Conservation (phyloP, 768 basidiomycete genomes). For the Trametes cingulata region DNA sequence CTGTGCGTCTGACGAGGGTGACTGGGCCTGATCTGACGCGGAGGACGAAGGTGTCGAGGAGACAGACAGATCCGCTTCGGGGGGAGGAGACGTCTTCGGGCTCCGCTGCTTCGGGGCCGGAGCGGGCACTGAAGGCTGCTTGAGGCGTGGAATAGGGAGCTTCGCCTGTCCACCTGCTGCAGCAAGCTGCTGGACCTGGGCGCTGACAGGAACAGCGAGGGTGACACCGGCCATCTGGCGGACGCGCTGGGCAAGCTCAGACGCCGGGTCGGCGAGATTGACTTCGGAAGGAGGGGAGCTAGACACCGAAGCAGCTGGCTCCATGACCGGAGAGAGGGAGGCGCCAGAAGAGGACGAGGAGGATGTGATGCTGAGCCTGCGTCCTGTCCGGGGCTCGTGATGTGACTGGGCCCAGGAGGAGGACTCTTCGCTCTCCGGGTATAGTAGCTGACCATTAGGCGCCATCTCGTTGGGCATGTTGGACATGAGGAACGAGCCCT, state of each 20-base stretch:
- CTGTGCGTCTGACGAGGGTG: conserved; percentile 18
- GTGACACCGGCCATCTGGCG: conserved; percentile 40
- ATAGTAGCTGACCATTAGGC: conserved; percentile 14
- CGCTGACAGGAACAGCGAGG: conserved; percentile 39
- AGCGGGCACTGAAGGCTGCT: conserved; percentile 43
- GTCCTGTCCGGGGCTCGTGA: conserved; percentile 25
- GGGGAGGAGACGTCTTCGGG: conserved; percentile 20
- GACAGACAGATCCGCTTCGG: conserved; percentile 28
- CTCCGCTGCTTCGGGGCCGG: conserved; percentile 27
- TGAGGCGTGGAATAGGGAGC: conserved; percentile 56
- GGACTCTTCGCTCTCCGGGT: conserved; percentile 19
- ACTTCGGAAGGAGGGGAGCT: conserved; percentile 27
- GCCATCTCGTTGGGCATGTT: conserved; percentile 16
- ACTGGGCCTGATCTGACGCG: conserved; percentile 23
- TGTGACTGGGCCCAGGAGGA: conserved; percentile 20
- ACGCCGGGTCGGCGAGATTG: conserved; percentile 32
- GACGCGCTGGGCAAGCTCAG: conserved; percentile 40
- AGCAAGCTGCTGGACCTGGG: conserved; percentile 34
- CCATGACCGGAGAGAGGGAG: conserved; percentile 51
- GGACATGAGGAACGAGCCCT: conserved; percentile 9
- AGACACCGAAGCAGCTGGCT: conserved; percentile 35
- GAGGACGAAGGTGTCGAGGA: conserved; percentile 45
- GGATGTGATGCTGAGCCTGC: conserved; percentile 57
- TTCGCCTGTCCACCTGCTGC: conserved; percentile 37
- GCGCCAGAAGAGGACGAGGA: conserved; percentile 55